phyloP scores from a whole-genome alignment of 768 basidiomycete genomes.

The Mycena rosella region DNA sequence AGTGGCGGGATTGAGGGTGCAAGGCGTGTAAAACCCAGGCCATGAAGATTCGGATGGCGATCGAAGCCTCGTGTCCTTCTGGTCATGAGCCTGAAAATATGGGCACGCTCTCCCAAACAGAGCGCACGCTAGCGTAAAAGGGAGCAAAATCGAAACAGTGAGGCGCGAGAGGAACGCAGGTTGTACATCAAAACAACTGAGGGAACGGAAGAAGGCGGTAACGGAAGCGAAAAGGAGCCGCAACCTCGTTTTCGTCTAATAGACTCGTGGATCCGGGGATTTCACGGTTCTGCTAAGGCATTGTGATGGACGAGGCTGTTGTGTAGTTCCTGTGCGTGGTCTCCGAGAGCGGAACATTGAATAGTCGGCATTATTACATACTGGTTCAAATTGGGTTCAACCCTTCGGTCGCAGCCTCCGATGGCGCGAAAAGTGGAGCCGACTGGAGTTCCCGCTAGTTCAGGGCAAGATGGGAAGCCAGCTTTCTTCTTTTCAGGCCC shows the following conservation, averaged over 20 bases:
- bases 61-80: slow-evolving; percentile 30
- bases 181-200: slow-evolving; percentile 15
- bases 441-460: no score
- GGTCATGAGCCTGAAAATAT: slow-evolving; percentile 19
- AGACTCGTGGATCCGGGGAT: slow-evolving; percentile 10
- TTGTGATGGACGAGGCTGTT: background rate
- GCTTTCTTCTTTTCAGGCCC: no score
- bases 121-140: slow-evolving; percentile 14
- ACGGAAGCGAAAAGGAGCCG: slow-evolving; percentile 30
- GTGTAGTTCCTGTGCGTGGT: background rate
- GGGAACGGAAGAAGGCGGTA: slow-evolving; percentile 5
- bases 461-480: no score
- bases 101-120: slow-evolving; percentile 10
- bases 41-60: slow-evolving; percentile 8
- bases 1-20: slow-evolving; percentile 13
- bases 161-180: slow-evolving; percentile 19
- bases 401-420: background rate
- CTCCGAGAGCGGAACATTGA: background rate
- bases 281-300: background rate
- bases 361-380: background rate
- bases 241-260: background rate
- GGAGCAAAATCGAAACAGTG: slow-evolving; percentile 20
- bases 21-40: slow-evolving; percentile 10
- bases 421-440: background rate
- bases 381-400: background rate